These are phyloP conservation scores for Kuraishia ogatae DNA, from an alignment of 805 yeast species.

Conservation along the genomic window DNA sequence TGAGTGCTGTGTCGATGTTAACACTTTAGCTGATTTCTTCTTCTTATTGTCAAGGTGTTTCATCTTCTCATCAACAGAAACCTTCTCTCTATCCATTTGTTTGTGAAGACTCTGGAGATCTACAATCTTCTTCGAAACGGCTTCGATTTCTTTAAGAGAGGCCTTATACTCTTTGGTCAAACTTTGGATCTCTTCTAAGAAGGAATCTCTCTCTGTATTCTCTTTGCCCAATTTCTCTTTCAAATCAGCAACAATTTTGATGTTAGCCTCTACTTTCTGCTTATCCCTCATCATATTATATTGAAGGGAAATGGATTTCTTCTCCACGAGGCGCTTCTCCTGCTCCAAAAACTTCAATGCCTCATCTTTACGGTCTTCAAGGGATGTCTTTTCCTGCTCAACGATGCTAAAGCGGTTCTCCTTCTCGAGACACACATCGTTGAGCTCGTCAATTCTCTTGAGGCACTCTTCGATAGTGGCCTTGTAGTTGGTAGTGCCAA, in stretches of 20 bases:
- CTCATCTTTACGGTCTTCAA: constrained; percentile 54
- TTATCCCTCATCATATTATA: constrained; percentile 31
- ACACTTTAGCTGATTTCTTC: constrained; percentile 48
- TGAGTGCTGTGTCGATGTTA: constrained; percentile 36
- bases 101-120: constrained; percentile 26
- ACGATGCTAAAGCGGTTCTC: constrained; percentile 74
- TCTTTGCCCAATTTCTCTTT: constrained; percentile 35
- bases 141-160: constrained; percentile 14
- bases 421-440: constrained; percentile 75
- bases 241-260: constrained; percentile 27
- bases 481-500: constrained; percentile 87
- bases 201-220: constrained; percentile 28
- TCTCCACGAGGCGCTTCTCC: constrained; percentile 52
- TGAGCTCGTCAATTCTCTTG: constrained; percentile 57
- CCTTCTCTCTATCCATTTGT: constrained; percentile 46
- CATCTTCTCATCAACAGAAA: constrained; percentile 66
- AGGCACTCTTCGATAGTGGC: constrained; percentile 58
- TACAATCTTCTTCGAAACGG: constrained; percentile 16
- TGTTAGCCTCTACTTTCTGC: constrained; percentile 28
- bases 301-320: constrained; percentile 51
- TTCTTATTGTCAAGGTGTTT: constrained; percentile 55
- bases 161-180: constrained; percentile 21
- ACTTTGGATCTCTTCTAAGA: constrained; percentile 25
- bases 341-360: constrained; percentile 58
- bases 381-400: constrained; percentile 56